Conservation (phyloP, 2,329 filamentous ascomycete species). For the Ophiostoma tasmaniense region DNA sequence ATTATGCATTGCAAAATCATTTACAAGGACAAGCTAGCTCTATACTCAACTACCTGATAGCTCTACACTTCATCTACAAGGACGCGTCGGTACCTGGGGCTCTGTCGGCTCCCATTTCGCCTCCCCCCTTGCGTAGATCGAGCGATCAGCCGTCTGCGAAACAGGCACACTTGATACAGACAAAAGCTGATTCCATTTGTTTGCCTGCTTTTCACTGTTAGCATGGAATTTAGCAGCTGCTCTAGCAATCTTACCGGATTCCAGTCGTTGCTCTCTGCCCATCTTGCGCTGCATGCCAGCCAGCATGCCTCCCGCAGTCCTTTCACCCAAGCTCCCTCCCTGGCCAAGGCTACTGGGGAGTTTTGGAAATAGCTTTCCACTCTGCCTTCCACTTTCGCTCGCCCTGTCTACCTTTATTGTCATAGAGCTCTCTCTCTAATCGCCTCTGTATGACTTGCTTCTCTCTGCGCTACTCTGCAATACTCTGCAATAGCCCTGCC, state of each 20-base stretch:
- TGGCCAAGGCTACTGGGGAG: conserved; percentile 10
- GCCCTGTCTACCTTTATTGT: background rate
- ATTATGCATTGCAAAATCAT: background rate
- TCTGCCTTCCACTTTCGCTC: background rate
- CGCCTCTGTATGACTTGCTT: background rate
- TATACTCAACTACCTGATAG: background rate
- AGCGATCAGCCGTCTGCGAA: background rate
- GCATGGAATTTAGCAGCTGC: background rate
- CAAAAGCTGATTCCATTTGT: background rate
- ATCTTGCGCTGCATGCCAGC: conserved; percentile 14
- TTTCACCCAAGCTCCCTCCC: conserved; percentile 7
- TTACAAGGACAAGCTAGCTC: background rate
- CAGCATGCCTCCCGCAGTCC: conserved; percentile 1
- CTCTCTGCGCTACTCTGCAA: background rate
- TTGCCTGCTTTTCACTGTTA: background rate
- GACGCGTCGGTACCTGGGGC: conserved; percentile 3
- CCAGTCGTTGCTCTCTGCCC: conserved; percentile 12
- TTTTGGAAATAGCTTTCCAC: background rate
- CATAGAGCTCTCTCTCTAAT: background rate
- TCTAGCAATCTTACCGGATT: conserved; percentile 14
- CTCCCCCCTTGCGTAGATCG: conserved; percentile 8
- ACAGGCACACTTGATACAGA: background rate
- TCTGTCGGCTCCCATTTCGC: background rate
- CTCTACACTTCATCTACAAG: background rate
- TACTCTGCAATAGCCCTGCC: background rate